phyloP scores from a whole-genome alignment of 805 yeast genomes.

The Yamadazyma takamatsuzukensis region DNA sequence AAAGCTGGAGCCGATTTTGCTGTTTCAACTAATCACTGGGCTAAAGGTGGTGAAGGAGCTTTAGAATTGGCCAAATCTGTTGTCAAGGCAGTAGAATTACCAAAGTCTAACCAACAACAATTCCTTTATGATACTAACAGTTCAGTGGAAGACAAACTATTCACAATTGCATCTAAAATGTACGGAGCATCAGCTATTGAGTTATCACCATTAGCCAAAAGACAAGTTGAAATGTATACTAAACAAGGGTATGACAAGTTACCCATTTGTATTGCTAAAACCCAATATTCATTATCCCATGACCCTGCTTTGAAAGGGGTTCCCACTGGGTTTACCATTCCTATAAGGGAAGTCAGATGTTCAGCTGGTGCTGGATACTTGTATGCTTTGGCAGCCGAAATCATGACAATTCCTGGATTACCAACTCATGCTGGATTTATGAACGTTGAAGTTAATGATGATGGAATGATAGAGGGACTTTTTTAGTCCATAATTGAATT shows the following conservation, averaged over 20 bases:
- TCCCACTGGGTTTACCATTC: constrained; percentile 90
- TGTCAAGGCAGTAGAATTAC: constrained; percentile 56
- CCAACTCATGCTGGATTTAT: constrained; percentile 95
- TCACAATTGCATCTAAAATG: constrained; percentile 79
- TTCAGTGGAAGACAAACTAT: constrained; percentile 76
- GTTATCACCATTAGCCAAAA: constrained; percentile 74
- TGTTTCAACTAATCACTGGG: constrained; percentile 91
- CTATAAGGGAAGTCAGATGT: constrained; percentile 90
- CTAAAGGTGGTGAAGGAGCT: constrained; percentile 92
- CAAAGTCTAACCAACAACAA: constrained; percentile 36
- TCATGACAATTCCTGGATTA: constrained; percentile 95
- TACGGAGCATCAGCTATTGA: constrained; percentile 89
- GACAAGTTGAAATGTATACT: constrained; percentile 77
- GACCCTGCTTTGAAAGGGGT: constrained; percentile 93
- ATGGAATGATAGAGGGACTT: constrained; percentile 90
- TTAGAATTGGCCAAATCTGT: constrained; percentile 80
- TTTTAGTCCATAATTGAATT: constrained; percentile 43
- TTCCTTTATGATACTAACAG: constrained; percentile 69
- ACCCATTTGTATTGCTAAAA: constrained; percentile 96
- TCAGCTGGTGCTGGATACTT: constrained; percentile 96
- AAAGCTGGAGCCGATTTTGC: constrained; percentile 95
- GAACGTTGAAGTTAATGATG: constrained; percentile 90
- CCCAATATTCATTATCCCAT: constrained; percentile 93
- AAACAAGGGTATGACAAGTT: constrained; percentile 84
- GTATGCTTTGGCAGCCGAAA: constrained; percentile 95